Evolutionary conservation across 164 flowering plant species (phyloP), one percentile per base, ranked within the genome.

Genomic region (Piper betle): DNA sequence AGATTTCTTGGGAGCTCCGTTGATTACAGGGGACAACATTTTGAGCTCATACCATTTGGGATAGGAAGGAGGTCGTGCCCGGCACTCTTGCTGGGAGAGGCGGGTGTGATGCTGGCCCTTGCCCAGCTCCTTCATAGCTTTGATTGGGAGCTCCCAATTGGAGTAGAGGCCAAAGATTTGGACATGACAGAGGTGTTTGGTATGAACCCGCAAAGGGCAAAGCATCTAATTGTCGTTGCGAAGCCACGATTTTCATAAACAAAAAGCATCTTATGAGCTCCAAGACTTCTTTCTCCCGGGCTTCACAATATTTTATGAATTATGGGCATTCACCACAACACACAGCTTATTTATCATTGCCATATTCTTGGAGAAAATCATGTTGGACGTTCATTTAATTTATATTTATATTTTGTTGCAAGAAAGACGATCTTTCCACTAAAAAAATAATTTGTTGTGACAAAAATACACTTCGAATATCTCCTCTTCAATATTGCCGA

Each of bases 11-110:
- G 53, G 10, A 74, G 77, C 58, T 17, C 40, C 12, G 69, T 80
- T 3, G 84, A 82, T 55, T 79, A 56, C 67, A 77, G 67, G 58
- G 86, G 82, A 9, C 73, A 73, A 48, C 70, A 80, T 62, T 80
- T 66, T 40, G 75, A 80, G 70, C 65, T 75, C 8, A 40, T 65
- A 10, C 68, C 62, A 11, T 65, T 65, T 39, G 68, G 68, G 8
- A 50, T 52, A 0, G 62, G 68, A 41, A 56, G 66, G 20, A 55
- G 66, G 46, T 37, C 33, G 33, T 65, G 57, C 53, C 68, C 68
- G 16, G 60, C 52, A 5, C 42, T 64, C 17, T 5, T 46, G 37
- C 58, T 65, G 38, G 68, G 62, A 12, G 16, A 37, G 6, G 68
- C 68, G 13, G 58, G 20, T 37, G 37, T 53, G 15, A 50, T 58